These are phyloP conservation scores for Akanthomyces lecanii DNA, from an alignment of 2,329 filamentous ascomycete species.

Conservation along the genomic window DNA sequence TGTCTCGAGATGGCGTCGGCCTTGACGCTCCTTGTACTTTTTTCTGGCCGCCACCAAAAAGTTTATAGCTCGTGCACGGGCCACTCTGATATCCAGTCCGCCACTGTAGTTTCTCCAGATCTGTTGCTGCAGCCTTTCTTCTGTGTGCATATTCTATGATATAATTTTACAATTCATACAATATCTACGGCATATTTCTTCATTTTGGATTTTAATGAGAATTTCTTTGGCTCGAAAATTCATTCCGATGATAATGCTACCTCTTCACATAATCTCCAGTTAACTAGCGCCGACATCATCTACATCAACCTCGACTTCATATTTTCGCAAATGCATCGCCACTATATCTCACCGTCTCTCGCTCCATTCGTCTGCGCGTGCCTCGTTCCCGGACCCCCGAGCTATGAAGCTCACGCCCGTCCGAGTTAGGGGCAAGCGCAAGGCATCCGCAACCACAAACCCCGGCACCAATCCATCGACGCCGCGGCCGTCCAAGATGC, in stretches of 20 bases:
- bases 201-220: neutral
- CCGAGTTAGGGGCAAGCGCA: slow-evolving; percentile 44
- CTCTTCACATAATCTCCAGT: neutral
- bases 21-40: slow-evolving; percentile 5
- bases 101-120: neutral
- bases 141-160: no score
- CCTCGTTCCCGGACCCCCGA: neutral
- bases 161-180: no score
- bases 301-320: neutral
- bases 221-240: neutral
- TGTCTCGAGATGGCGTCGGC: slow-evolving; percentile 5
- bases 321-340: neutral
- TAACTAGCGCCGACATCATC: neutral
- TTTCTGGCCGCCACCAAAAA: neutral
- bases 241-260: neutral
- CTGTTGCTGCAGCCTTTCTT: no score
- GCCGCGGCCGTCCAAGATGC: slow-evolving; percentile 8
- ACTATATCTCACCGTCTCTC: no score
- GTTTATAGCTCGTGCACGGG: slow-evolving; percentile 13
- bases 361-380: neutral
- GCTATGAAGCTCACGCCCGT: slow-evolving; percentile 48
- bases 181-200: neutral
- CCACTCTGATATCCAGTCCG: neutral
- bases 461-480: slow-evolving; percentile 5
- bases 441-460: slow-evolving; percentile 19